Evolutionary conservation across 2,329 filamentous ascomycete species (phyloP).

Genomic region (Aureobasidium sp.): DNA sequence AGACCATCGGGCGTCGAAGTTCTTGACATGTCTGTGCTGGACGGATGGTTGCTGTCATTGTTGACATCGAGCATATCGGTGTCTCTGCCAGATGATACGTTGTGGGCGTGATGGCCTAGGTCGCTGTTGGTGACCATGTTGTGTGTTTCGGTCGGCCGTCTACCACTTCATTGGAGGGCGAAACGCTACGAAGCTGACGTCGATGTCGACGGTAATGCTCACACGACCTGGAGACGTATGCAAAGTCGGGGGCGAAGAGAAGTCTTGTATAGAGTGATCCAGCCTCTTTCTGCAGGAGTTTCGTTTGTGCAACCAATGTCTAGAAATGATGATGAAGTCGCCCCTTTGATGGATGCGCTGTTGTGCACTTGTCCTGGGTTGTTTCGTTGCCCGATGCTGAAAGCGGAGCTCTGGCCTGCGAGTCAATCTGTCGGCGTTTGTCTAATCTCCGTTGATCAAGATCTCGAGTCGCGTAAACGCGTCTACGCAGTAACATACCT

Average conservation of each 20-base stretch:
- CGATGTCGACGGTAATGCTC: conserved; percentile 9
- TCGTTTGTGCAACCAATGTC: background rate
- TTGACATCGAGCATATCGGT: background rate
- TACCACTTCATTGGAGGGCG: conserved; percentile 1
- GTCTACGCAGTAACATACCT: background rate
- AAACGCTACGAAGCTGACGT: conserved; percentile 10
- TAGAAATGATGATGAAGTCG: conserved; percentile 2
- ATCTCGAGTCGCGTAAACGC: background rate
- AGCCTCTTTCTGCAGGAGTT: background rate
- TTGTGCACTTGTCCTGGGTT: background rate
- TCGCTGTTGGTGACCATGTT: conserved; percentile 8
- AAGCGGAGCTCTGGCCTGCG: conserved; percentile 3
- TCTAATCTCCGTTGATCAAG: conserved; percentile 2
- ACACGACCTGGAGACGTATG: conserved; percentile 1
- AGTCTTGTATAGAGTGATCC: background rate
- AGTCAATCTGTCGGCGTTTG: background rate
- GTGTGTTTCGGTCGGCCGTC: background rate
- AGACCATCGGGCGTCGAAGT: conserved; percentile 68
- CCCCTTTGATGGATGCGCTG: conserved; percentile 10
- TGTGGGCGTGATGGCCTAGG: background rate
- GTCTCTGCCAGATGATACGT: background rate
- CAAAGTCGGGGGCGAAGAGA: background rate
- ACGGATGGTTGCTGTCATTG: background rate
- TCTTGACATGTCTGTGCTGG: conserved; percentile 65
- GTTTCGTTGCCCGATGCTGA: conserved; percentile 7